Conservation (phyloP, 192 early-diverging fungal species). For the Coemansia sp. region DNA sequence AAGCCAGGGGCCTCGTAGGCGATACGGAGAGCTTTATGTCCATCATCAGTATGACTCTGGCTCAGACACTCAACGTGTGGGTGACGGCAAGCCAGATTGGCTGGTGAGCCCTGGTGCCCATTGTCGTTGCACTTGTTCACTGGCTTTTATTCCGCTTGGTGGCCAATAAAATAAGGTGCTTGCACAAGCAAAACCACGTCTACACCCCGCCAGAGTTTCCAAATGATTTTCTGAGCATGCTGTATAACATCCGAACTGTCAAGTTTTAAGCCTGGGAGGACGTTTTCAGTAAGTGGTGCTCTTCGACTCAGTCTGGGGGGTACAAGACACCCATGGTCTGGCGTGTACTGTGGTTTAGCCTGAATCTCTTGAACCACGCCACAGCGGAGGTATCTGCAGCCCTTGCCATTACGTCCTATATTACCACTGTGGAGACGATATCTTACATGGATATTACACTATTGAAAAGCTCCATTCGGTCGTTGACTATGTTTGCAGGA, state of each 20-base stretch:
- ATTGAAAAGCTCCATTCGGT: slow-evolving; percentile 25
- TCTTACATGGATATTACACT: slow-evolving; percentile 20
- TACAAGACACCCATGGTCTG: slow-evolving; percentile 29
- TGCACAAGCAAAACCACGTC: not conserved
- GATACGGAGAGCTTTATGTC: not conserved
- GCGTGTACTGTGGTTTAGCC: slow-evolving; percentile 8
- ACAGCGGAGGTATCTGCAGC: slow-evolving; percentile 60
- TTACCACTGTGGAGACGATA: slow-evolving; percentile 20
- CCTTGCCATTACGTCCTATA: slow-evolving; percentile 62
- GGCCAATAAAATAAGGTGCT: not conserved
- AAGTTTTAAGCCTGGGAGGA: slow-evolving; percentile 70
- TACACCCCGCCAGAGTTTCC: slow-evolving; percentile 5
- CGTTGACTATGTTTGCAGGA: slow-evolving; percentile 17
- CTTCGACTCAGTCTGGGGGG: no score
- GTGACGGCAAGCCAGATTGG: slow-evolving; percentile 29
- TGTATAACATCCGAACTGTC: slow-evolving; percentile 63
- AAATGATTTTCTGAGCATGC: not conserved
- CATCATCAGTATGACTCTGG: not conserved
- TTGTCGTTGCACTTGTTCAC: slow-evolving; percentile 11
- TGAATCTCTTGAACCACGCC: slow-evolving; percentile 28
- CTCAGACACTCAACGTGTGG: slow-evolving; percentile 24
- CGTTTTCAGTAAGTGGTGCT: not conserved
- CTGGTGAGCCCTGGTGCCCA: slow-evolving; percentile 32
- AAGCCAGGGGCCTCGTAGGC: not conserved
- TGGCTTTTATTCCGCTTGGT: not conserved